Conservation (phyloP, 129 eudicot genomes). For the Arctium minus region DNA sequence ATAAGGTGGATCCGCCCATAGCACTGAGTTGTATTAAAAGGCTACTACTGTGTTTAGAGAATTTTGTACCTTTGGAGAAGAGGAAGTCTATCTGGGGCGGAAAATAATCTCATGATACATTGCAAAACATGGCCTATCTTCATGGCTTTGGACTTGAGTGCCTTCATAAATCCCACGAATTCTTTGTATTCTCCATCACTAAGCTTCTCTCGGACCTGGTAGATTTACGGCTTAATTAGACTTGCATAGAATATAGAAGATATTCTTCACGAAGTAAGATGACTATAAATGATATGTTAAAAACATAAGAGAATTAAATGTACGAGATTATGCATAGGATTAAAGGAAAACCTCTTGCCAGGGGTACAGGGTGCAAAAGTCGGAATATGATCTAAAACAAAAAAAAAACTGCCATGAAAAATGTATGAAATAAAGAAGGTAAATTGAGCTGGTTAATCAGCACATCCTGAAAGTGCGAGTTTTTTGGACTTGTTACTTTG, state of each 20-base stretch:
- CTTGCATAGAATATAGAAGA: background rate
- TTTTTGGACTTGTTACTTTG: background rate
- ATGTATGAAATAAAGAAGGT: background rate
- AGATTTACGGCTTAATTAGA: background rate
- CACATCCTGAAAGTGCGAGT: background rate
- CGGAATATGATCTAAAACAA: background rate
- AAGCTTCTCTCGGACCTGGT: constrained; percentile 82
- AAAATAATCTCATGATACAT: constrained; percentile 61
- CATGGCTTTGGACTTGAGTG: constrained; percentile 77
- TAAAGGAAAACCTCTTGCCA: background rate
- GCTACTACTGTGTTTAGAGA: background rate
- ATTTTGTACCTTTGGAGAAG: constrained; percentile 78
- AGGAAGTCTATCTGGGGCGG: constrained; percentile 70
- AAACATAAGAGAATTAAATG: background rate
- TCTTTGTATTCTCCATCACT: constrained; percentile 67
- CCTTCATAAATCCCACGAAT: constrained; percentile 79
- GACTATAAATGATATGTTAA: background rate
- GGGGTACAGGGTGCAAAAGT: no score
- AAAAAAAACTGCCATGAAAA: background rate
- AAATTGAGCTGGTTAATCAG: background rate
- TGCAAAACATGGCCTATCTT: constrained; percentile 62
- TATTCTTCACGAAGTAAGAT: background rate
- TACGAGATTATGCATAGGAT: background rate
- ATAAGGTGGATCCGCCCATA: no score
- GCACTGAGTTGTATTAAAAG: background rate